These are phyloP conservation scores for Fusarium sp. DNA, from an alignment of 2,329 filamentous ascomycete species.

Conservation along the genomic window DNA sequence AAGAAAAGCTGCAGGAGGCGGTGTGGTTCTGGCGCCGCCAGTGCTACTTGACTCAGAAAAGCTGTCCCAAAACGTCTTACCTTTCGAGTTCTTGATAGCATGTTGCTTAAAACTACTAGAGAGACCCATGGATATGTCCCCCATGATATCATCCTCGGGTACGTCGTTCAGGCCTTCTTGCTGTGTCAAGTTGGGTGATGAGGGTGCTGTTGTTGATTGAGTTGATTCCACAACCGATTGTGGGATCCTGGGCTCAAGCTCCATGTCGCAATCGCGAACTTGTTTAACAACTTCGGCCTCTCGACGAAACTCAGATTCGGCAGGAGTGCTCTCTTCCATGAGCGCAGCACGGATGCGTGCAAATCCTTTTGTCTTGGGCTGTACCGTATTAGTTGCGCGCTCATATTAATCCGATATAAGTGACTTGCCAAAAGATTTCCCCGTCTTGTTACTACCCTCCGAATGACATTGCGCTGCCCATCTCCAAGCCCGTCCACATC, in stretches of 20 bases:
- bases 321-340: constrained; percentile 84
- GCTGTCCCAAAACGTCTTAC: constrained; percentile 77
- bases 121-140: constrained; percentile 58
- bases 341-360: constrained; percentile 91
- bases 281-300: constrained; percentile 97
- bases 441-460: constrained; percentile 83
- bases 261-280: constrained; percentile 87
- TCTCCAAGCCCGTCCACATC: constrained; percentile 61
- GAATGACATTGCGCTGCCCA: constrained; percentile 78
- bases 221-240: constrained; percentile 56
- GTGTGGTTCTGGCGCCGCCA: constrained; percentile 63
- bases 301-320: constrained; percentile 87
- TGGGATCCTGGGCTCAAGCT: constrained; percentile 59
- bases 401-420: neutral
- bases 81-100: constrained; percentile 75
- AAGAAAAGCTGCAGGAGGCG: constrained; percentile 72
- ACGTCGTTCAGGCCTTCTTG: constrained; percentile 75
- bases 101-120: constrained; percentile 81
- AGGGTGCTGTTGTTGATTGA: constrained; percentile 67
- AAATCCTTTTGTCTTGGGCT: constrained; percentile 98
- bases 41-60: constrained; percentile 74
- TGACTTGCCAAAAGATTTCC: constrained; percentile 84
- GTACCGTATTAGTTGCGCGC: constrained; percentile 42
- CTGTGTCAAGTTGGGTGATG: constrained; percentile 74
- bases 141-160: constrained; percentile 75